Conservation (phyloP, 2,329 filamentous ascomycete genomes). For the Pyrenophora seminiperda region DNA sequence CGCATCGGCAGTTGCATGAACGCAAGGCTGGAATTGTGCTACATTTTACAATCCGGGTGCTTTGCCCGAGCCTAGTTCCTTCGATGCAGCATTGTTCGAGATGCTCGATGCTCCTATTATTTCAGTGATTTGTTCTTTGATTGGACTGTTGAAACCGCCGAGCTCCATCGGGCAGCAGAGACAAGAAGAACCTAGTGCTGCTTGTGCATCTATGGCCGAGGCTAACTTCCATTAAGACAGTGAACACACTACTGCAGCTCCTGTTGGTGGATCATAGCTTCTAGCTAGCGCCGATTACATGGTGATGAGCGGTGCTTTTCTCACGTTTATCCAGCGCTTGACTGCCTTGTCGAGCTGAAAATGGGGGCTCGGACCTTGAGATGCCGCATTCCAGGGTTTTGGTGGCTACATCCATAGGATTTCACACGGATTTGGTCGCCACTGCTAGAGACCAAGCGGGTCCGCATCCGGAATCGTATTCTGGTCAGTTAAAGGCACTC, state of each 20-base stretch:
- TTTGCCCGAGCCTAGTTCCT: conserved; percentile 26
- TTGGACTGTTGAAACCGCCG: conserved; percentile 12
- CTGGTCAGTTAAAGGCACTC: too few relatives aligned
- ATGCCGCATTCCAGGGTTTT: background rate
- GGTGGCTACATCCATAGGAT: background rate
- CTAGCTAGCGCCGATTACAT: conserved; percentile 27
- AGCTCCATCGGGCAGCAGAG: conserved; percentile 15
- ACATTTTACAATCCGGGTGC: conserved; percentile 34
- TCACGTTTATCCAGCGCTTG: conserved; percentile 24
- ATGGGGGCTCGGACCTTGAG: conserved; percentile 4
- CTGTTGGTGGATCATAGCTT: conserved; percentile 22
- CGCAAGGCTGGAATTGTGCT: conserved; percentile 28
- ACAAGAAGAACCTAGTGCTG: conserved; percentile 23
- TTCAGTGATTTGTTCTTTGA: conserved; percentile 29
- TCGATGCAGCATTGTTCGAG: conserved; percentile 16
- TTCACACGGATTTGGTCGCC: background rate
- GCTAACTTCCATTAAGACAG: conserved; percentile 14
- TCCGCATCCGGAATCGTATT: too few relatives aligned
- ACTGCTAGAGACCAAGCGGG: too few relatives aligned
- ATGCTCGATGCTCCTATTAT: conserved; percentile 24
- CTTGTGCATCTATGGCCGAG: conserved; percentile 30
- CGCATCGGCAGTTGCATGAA: conserved; percentile 32
- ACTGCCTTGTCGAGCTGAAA: conserved; percentile 18
- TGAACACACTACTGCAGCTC: conserved; percentile 18
- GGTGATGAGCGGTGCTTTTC: conserved; percentile 23